Percentiles rank a stretch among this genome's conserved stretches.
Conservation (phyloP, 805 yeast genomes). For the Cyberlindnera bimundalis region DNA sequence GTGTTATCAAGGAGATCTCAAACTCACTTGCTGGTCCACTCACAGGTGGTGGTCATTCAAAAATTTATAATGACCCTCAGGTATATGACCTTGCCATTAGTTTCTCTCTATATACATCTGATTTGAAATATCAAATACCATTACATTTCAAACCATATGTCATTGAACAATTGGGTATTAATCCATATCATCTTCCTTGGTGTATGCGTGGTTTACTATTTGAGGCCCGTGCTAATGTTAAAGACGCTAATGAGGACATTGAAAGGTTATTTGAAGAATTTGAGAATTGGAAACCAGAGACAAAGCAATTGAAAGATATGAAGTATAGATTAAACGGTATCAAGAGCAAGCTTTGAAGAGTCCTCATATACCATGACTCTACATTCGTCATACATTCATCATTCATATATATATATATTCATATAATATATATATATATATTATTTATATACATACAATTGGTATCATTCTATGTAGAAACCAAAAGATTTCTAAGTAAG, state of each 20-base stretch:
- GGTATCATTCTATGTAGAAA: no score
- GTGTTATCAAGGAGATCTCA: conserved; percentile 80
- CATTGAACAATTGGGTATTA: conserved; percentile 62
- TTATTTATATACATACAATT: no score
- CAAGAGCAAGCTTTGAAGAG: conserved; percentile 24
- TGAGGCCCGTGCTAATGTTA: conserved; percentile 50
- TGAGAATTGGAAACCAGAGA: conserved; percentile 84
- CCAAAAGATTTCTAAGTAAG: no score
- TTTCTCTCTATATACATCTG: conserved; percentile 72
- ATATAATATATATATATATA: no score
- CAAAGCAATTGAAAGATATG: conserved; percentile 76
- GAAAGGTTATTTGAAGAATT: conserved; percentile 62
- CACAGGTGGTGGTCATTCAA: conserved; percentile 95
- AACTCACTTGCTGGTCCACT: conserved; percentile 79
- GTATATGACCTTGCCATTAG: conserved; percentile 81
- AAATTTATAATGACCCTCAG: conserved; percentile 75
- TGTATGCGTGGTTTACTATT: conserved; percentile 78
- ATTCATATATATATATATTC: no score
- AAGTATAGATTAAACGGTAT: conserved; percentile 72
- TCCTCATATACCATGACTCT: no score
- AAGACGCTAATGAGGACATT: conserved; percentile 55
- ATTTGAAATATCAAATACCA: conserved; percentile 42
- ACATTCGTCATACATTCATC: no score
- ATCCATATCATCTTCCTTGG: conserved; percentile 92
- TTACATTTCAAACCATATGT: conserved; percentile 43